Conservation (phyloP, 257 asterid genomes). For the Solanum piurae region DNA sequence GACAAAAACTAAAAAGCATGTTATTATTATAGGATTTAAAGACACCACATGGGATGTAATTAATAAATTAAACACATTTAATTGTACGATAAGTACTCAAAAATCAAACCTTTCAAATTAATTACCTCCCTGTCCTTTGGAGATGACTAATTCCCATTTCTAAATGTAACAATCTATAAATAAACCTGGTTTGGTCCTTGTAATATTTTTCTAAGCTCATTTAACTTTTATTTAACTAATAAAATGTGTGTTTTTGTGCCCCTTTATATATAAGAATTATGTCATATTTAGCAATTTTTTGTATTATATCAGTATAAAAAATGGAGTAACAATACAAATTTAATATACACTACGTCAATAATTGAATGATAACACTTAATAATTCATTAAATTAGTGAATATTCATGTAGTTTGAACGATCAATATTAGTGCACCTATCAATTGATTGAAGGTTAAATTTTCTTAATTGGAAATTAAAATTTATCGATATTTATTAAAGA, state of each 20-base stretch:
- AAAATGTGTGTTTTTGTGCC: neutral
- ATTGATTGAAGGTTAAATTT: neutral
- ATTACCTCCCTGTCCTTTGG: neutral
- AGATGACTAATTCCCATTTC: neutral
- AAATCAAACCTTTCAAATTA: neutral
- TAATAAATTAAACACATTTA: neutral
- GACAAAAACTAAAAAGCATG: neutral
- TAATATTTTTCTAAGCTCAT: neutral
- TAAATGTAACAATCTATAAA: neutral
- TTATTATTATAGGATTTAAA: neutral
- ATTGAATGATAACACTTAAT: neutral
- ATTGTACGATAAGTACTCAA: neutral
- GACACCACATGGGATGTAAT: neutral
- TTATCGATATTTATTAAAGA: neutral
- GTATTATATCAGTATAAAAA: neutral
- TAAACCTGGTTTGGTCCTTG: neutral
- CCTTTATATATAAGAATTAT: neutral
- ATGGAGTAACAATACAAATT: neutral
- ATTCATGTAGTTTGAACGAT: neutral
- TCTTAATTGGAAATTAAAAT: neutral
- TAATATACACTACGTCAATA: neutral
- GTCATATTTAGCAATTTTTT: neutral
- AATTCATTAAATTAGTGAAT: neutral
- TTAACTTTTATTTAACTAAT: neutral
- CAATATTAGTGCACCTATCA: neutral